Evolutionary conservation across 1,284 basidiomycete species (phyloP).

Genomic region (Xerocomus tenax): DNA sequence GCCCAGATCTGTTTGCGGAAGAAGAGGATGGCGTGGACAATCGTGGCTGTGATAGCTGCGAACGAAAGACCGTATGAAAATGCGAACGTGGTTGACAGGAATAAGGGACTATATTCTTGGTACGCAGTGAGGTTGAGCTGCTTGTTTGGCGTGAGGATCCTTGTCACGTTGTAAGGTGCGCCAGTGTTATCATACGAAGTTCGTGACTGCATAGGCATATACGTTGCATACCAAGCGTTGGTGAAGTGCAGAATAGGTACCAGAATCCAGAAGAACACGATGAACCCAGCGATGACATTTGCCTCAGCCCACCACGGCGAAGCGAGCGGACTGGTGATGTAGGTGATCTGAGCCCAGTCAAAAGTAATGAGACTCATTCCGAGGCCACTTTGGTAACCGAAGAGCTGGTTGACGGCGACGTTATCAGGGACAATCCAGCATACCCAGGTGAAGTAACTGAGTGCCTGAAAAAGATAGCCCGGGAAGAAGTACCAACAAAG

Average conservation of each 20-base stretch:
- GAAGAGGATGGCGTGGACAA: neutral
- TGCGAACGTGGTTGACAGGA: neutral
- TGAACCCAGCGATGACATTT: neutral
- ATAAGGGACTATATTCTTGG: neutral
- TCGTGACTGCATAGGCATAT: neutral
- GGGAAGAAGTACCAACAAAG: neutral
- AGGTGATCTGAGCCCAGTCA: neutral
- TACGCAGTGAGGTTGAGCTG: neutral
- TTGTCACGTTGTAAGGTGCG: neutral
- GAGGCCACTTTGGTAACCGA: neutral
- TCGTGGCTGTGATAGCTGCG: neutral
- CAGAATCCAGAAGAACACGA: neutral
- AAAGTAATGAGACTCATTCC: neutral
- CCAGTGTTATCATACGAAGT: neutral
- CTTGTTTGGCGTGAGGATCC: neutral
- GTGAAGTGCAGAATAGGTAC: neutral
- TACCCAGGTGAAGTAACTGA: neutral
- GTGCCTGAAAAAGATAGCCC: neutral
- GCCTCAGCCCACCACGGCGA: neutral
- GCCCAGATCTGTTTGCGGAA: neutral
- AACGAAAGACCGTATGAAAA: neutral
- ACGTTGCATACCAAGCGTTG: neutral
- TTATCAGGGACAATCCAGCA: neutral
- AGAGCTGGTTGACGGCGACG: neutral
- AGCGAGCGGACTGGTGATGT: neutral